Conservation (phyloP, 2,329 filamentous ascomycete genomes). For the Bimuria novae-zelandiae region DNA sequence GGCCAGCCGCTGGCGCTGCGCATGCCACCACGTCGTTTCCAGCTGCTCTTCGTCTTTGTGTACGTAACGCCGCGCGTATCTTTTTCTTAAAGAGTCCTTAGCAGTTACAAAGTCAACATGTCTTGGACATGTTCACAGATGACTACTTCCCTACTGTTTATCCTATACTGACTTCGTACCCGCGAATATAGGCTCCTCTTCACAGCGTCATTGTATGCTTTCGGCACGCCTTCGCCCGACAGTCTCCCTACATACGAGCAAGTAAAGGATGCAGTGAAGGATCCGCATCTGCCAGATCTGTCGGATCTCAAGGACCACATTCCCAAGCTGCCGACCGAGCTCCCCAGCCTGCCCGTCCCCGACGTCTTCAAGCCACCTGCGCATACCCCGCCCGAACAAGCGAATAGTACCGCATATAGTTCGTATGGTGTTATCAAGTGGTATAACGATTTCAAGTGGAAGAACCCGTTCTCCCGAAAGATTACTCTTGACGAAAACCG, state of each 20-base stretch:
- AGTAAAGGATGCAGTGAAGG: conserved; percentile 45
- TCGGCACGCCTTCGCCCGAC: conserved; percentile 42
- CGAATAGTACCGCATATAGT: conserved; percentile 69
- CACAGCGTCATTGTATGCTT: conserved; percentile 39
- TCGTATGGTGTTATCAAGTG: conserved; percentile 71
- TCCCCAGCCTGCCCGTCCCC: conserved; percentile 41
- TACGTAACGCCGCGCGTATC: no score
- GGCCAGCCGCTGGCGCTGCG: conserved; percentile 39
- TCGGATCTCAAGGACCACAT: conserved; percentile 20
- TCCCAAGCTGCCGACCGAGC: conserved; percentile 30
- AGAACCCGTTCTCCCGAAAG: conserved; percentile 83
- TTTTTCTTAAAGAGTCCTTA: no score
- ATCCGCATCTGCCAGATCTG: conserved; percentile 41
- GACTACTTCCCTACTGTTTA: no score
- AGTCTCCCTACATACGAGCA: conserved; percentile 45
- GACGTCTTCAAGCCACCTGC: conserved; percentile 72
- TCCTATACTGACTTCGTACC: no score
- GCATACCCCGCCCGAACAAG: conserved; percentile 73
- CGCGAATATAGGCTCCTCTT: no score
- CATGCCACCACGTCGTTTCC: conserved; percentile 53
- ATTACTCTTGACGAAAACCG: conserved; percentile 81
- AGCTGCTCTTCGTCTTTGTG: conserved; percentile 49
- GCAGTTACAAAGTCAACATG: no score
- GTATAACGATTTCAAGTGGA: conserved; percentile 90
- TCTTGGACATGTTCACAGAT: no score